Conservation (phyloP, 2,329 filamentous ascomycete species). For the Xylariaceae sp. region DNA sequence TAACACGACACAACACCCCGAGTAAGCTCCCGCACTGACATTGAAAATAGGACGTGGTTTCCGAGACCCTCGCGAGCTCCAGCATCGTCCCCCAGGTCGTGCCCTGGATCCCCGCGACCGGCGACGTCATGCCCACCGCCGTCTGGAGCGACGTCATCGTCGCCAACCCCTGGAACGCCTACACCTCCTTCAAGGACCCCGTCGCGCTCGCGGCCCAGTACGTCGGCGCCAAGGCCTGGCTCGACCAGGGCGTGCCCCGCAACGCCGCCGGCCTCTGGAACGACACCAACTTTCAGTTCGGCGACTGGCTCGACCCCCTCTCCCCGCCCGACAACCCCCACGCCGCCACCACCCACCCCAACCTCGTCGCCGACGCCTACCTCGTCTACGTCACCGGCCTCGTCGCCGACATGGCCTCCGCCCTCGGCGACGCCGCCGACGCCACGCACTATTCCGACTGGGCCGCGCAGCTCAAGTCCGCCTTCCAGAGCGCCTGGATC, state of each 20-base stretch:
- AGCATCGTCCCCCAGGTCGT: constrained; percentile 23
- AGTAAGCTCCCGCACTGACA: too few species aligned
- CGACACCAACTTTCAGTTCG: constrained; percentile 31
- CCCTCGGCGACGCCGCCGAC: constrained; percentile 26
- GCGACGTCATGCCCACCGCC: constrained; percentile 22
- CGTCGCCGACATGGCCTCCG: constrained; percentile 29
- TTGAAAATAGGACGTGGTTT: constrained; percentile 38
- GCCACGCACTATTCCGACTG: constrained; percentile 18
- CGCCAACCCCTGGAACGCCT: constrained; percentile 37
- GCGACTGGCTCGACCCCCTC: constrained; percentile 46
- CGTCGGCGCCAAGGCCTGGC: constrained; percentile 35
- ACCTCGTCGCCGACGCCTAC: constrained; percentile 43
- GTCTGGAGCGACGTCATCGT: constrained; percentile 42
- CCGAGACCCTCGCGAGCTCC: constrained; percentile 23
- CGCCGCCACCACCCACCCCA: constrained; percentile 34
- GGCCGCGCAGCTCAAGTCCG: constrained; percentile 13
- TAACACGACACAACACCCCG: neutral
- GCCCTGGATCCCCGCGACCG: constrained; percentile 22
- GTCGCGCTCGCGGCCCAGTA: constrained; percentile 34
- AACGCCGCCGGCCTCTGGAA: constrained; percentile 36
- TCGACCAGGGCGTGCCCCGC: constrained; percentile 32
- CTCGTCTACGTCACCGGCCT: constrained; percentile 38
- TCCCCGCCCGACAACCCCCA: constrained; percentile 37
- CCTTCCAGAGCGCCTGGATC: constrained; percentile 31
- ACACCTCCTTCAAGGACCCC: constrained; percentile 33